These are phyloP conservation scores for Leavenworthia alabamica DNA, from an alignment of 345 rosid species.

Conservation along the genomic window DNA sequence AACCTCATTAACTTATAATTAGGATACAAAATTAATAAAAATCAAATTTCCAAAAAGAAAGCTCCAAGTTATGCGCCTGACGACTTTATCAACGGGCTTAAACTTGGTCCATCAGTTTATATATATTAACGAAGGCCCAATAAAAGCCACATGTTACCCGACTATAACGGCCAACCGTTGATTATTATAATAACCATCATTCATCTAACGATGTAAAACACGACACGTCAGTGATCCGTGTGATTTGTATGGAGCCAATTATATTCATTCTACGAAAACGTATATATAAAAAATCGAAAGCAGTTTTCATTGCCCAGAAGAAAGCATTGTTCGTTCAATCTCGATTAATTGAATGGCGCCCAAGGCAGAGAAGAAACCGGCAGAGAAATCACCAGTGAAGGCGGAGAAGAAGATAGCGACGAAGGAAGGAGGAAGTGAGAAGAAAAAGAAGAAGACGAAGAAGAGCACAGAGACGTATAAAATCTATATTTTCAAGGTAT, in stretches of 20 bases:
- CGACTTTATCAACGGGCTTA: not conserved
- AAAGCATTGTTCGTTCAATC: not conserved
- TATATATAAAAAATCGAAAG: not conserved
- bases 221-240: not conserved
- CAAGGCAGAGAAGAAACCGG: conserved; percentile 24
- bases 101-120: not conserved
- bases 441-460: conserved; percentile 27
- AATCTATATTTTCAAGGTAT: conserved; percentile 27
- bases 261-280: not conserved
- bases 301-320: not conserved
- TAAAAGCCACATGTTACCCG: not conserved
- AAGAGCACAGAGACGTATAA: conserved; percentile 28
- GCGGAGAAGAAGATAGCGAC: conserved; percentile 24
- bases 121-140: conserved; percentile 1
- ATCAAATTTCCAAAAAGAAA: not conserved
- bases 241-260: not conserved
- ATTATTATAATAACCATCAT: not conserved
- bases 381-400: conserved; percentile 14
- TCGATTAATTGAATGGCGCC: conserved; percentile 11
- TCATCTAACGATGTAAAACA: not conserved
- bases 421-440: conserved; percentile 24
- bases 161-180: not conserved
- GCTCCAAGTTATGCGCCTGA: not conserved
- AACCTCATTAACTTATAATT: too few species aligned
- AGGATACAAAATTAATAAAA: not conserved